A percentile compares a stretch with the other conserved stretches of the same genome.
These are phyloP conservation scores for Aspergillus melleus DNA, from an alignment of 2,329 filamentous ascomycete genomes.

Conservation along the genomic window DNA sequence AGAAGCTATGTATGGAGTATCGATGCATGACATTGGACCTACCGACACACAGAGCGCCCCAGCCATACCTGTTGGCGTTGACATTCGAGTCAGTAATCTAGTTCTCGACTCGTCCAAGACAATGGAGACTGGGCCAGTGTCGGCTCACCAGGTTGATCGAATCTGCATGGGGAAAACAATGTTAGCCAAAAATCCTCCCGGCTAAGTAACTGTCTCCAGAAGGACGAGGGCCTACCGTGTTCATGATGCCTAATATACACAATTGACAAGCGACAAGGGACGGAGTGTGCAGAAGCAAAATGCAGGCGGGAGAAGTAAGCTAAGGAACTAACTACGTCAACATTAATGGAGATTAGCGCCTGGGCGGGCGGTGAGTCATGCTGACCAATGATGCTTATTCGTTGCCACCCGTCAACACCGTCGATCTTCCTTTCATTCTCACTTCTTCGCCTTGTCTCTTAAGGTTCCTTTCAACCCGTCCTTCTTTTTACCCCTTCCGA, in stretches of 20 bases:
- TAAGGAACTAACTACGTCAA: conserved; percentile 20
- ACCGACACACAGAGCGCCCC: conserved; percentile 86
- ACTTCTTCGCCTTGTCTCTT: conserved; percentile 4
- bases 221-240: conserved; percentile 47
- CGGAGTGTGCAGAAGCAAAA: conserved; percentile 5
- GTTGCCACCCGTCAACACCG: conserved; percentile 22
- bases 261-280: conserved; percentile 5
- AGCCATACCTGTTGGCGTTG: conserved; percentile 70
- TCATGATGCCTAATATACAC: conserved; percentile 41
- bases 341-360: conserved; percentile 2
- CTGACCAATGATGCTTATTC: conserved; percentile 6
- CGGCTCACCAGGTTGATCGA: conserved; percentile 58
- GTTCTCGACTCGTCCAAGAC: neutral
- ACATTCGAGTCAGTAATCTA: conserved; percentile 10
- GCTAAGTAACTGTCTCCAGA: neutral
- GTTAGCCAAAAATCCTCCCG: neutral
- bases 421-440: conserved; percentile 9
- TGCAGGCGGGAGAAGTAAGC: neutral
- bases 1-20: neutral
- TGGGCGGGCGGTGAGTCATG: neutral
- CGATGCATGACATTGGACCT: conserved; percentile 23
- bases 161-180: no score
- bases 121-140: conserved; percentile 7
- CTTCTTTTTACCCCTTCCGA: neutral
- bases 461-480: neutral